phyloP scores from a whole-genome alignment of 352 stramenopile species.

The Thalassiosira livingstoniorum region DNA sequence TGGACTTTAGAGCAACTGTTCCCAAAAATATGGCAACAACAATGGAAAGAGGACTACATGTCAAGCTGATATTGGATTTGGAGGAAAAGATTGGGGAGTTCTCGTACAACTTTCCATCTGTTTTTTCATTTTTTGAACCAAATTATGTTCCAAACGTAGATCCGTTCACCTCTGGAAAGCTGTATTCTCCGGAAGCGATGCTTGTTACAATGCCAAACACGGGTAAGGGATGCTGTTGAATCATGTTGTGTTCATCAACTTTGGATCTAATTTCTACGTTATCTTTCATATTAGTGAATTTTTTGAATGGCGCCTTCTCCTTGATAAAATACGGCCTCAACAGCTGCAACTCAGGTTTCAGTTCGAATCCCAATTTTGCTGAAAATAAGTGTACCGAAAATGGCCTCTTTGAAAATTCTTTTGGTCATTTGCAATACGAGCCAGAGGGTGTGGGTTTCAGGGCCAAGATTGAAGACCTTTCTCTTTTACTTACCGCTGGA shows the following conservation, averaged over 20 bases:
- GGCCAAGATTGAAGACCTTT: constrained; percentile 59
- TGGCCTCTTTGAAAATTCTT: constrained; percentile 41
- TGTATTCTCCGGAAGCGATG: constrained; percentile 66
- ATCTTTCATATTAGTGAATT: constrained; percentile 65
- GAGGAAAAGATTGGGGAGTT: constrained; percentile 59
- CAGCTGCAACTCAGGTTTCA: constrained; percentile 66
- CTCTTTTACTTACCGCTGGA: constrained; percentile 69
- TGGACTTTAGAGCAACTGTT: too few relatives aligned
- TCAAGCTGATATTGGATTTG: constrained; percentile 55
- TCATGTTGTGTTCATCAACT: too few relatives aligned
- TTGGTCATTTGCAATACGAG: constrained; percentile 51
- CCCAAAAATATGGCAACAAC: too few relatives aligned
- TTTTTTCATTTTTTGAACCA: constrained; percentile 84
- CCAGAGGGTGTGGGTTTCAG: constrained; percentile 19
- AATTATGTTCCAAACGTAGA: constrained; percentile 62
- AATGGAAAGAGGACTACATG: too few relatives aligned
- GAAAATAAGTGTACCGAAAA: constrained; percentile 21
- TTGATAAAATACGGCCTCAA: constrained; percentile 76
- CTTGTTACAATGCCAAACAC: constrained; percentile 71
- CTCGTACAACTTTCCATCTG: constrained; percentile 65
- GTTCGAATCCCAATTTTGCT: constrained; percentile 27
- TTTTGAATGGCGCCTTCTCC: constrained; percentile 71
- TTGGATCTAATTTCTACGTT: too few relatives aligned
- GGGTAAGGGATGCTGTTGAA: too few relatives aligned
- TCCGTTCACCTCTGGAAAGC: constrained; percentile 11